Conservation (phyloP, 2,329 filamentous ascomycete species). For the Aureobasidium sp. region DNA sequence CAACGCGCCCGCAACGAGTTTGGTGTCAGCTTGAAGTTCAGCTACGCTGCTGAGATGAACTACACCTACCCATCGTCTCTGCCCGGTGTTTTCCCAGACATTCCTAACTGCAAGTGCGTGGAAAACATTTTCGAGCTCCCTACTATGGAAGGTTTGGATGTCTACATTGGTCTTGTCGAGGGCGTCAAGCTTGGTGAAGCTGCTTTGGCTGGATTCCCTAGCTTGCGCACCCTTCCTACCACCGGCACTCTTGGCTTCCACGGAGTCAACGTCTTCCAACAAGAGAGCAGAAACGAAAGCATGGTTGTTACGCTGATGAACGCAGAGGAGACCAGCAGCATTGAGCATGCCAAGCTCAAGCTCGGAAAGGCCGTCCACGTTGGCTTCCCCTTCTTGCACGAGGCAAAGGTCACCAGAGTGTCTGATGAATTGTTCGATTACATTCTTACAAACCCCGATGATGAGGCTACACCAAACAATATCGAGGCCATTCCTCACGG, state of each 20-base stretch:
- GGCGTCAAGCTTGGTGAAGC: conserved; percentile 73
- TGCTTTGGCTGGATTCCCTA: conserved; percentile 91
- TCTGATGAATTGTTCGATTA: conserved; percentile 94
- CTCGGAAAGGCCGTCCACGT: conserved; percentile 82
- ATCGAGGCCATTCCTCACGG: conserved; percentile 63
- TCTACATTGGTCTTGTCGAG: conserved; percentile 72
- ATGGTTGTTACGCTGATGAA: conserved; percentile 82
- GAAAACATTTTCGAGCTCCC: conserved; percentile 96
- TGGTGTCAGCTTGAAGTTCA: conserved; percentile 87
- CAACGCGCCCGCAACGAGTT: conserved; percentile 83
- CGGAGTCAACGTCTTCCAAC: conserved; percentile 88
- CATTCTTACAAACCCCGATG: conserved; percentile 51
- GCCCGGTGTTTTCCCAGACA: conserved; percentile 80
- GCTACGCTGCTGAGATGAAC: conserved; percentile 67
- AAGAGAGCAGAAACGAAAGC: conserved; percentile 93
- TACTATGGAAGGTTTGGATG: conserved; percentile 79
- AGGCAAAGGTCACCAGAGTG: conserved; percentile 80
- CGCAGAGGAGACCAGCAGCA: conserved; percentile 60
- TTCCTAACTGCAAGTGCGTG: conserved; percentile 78
- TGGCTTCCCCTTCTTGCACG: conserved; percentile 90
- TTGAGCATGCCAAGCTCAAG: conserved; percentile 65
- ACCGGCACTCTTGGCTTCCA: conserved; percentile 75
- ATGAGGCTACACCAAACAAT: conserved; percentile 33
- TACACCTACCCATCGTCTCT: conserved; percentile 83
- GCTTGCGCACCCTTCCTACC: conserved; percentile 76